phyloP scores from a whole-genome alignment of 306 rosid genomes.

The Acacia crassicarpa region DNA sequence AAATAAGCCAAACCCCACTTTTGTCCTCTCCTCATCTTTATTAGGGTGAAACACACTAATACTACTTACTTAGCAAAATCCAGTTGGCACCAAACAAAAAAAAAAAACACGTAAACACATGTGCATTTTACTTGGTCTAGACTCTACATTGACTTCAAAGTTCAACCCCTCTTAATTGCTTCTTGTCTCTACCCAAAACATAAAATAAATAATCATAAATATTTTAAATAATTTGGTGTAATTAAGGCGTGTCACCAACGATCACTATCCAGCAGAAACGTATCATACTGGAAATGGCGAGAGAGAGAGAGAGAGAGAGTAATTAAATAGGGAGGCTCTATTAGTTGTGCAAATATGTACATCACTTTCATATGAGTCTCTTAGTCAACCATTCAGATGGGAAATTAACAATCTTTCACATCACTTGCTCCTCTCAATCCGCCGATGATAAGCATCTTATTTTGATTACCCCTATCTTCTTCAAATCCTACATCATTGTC shows the following conservation, averaged over 20 bases:
- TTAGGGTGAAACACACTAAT: not conserved
- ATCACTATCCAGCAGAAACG: not conserved
- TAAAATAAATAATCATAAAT: not conserved
- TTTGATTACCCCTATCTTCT: not conserved
- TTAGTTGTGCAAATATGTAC: not conserved
- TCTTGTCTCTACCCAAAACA: not conserved
- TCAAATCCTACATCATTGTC: not conserved
- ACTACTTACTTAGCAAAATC: not conserved
- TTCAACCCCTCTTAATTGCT: not conserved
- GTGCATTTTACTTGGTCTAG: not conserved
- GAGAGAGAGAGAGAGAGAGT: not conserved
- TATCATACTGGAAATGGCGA: not conserved
- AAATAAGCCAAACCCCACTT: slow-evolving; percentile 4
- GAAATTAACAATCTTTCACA: not conserved
- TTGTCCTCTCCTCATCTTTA: not conserved
- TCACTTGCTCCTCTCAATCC: slow-evolving; percentile 28
- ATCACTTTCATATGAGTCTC: slow-evolving; percentile 13
- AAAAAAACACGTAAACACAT: not conserved
- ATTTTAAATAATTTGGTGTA: not conserved
- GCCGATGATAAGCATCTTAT: slow-evolving; percentile 12
- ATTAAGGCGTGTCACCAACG: not conserved
- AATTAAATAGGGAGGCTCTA: not conserved
- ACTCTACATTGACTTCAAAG: slow-evolving; percentile 19
- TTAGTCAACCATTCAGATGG: slow-evolving; percentile 3
- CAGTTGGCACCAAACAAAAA: slow-evolving; percentile 11